Base-by-base conservation (phyloP, 2,329 filamentous ascomycete species). In the Microdochium bolleyi region DNA sequence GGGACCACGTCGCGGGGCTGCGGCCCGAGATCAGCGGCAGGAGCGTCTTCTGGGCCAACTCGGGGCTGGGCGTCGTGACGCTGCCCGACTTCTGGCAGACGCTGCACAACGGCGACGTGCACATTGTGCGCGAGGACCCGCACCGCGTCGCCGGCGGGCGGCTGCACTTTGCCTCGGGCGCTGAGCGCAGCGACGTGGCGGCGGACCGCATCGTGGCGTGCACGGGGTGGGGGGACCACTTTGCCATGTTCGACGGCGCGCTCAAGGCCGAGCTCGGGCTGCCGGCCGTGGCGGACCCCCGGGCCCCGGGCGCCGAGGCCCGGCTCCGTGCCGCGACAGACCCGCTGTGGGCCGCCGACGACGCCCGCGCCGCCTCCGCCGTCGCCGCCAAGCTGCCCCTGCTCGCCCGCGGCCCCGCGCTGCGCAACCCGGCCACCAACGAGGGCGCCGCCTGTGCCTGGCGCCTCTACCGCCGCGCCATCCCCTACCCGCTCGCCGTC, bases 161-260 rank as follows among this genome's bases (percentile, higher is more conserved):
- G 11, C 50, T 63, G 16, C 52, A 51, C 32, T 55, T 64, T 14
- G 50, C 54, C 14, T 55, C 58, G 11, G 56, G 52, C n/a, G n/a
- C n/a, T n/a, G n/a, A n/a, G n/a, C n/a, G n/a, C 8, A 52, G 51
- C 8, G 46, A 48, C 8, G 11, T 62, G 3, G 11, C 52, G 19
- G 53, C 59, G 8, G 62, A 66, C 49, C 60, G 58, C 44, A 52
- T 61, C 44, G 57, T 66, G 41, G 53, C 61, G 51, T 66, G 63
- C 48, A 66, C 64, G 13, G 64, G 63, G 7, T 66, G 58, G 56
- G 58, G 55, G 2, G 57, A 66, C 49, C 53, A 60, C 51, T 64
- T 63, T 22, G 55, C 41, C 10, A 52, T 63, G n/a, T 67, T 67
- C 52, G 58, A 60, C 46, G 48, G 50, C 2, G 53, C 58, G 44